Percentiles rank a stretch among this genome's conserved stretches.
phyloP scores from a whole-genome alignment of 495 filamentous ascomycete species.

The Xylaria cubensis region DNA sequence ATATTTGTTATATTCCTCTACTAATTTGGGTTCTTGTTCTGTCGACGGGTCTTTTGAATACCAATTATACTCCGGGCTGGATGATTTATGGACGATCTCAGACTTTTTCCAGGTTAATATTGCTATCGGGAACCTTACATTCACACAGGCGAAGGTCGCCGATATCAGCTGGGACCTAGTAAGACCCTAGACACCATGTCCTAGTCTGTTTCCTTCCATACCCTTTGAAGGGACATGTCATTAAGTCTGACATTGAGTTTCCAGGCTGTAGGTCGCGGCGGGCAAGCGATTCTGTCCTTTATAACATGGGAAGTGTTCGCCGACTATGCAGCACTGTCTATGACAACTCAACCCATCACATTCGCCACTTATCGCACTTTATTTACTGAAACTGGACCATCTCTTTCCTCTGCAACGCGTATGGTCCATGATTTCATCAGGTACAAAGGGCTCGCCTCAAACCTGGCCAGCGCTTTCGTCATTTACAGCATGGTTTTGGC shows the following conservation, averaged over 20 bases:
- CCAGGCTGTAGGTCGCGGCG: background rate
- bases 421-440: slow-evolving; percentile 3
- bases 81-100: background rate
- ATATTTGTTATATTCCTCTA: background rate
- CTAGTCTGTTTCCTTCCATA: background rate
- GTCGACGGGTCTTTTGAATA: background rate
- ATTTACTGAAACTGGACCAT: slow-evolving; percentile 1
- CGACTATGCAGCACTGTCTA: background rate
- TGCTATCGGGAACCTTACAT: slow-evolving; percentile 14
- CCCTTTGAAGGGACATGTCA: background rate
- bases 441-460: slow-evolving; percentile 4
- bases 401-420: background rate
- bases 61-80: no score
- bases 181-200: background rate
- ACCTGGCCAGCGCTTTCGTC: background rate
- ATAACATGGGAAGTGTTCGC: slow-evolving; percentile 8
- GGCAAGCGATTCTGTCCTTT: slow-evolving; percentile 1
- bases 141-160: slow-evolving; percentile 9
- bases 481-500: background rate
- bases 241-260: background rate
- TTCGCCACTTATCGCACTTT: slow-evolving; percentile 7
- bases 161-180: slow-evolving; percentile 13
- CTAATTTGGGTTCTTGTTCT: background rate
- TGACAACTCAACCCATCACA: background rate
- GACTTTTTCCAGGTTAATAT: slow-evolving; percentile 3